phyloP scores from a whole-genome alignment of 768 basidiomycete genomes.

The Tulasnella sp. region DNA sequence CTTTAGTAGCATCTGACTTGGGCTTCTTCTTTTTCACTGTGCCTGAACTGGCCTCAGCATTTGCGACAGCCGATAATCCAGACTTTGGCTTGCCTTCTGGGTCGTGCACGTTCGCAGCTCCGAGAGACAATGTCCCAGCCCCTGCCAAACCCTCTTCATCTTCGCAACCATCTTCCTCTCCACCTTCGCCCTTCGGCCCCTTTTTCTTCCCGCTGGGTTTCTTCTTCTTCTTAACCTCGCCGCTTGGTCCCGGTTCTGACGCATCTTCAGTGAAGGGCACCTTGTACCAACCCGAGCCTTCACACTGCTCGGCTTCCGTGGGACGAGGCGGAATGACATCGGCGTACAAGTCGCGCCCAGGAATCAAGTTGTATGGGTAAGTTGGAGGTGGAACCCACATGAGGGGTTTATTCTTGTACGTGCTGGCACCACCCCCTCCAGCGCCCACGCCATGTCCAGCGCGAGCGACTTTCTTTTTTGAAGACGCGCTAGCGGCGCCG shows the following conservation, averaged over 20 bases:
- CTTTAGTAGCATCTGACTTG: no score
- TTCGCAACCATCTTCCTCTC: neutral
- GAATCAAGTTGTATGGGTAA: constrained; percentile 24
- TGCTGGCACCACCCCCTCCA: constrained; percentile 4
- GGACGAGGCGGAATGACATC: constrained; percentile 14
- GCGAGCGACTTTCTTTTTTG: constrained; percentile 18
- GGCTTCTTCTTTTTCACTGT: no score
- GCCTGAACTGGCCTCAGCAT: no score
- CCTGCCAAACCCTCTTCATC: neutral
- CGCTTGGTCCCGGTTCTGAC: neutral
- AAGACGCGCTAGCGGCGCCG: neutral
- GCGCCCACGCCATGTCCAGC: constrained; percentile 21
- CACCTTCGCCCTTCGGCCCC: neutral
- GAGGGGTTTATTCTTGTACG: constrained; percentile 17
- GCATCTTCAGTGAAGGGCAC: constrained; percentile 1
- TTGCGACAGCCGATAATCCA: neutral
- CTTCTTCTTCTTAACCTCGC: constrained; percentile 15
- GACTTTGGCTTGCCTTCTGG: neutral
- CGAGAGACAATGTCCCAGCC: neutral
- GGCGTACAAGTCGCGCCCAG: constrained; percentile 21
- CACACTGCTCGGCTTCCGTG: neutral
- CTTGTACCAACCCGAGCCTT: neutral
- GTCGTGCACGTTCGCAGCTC: neutral
- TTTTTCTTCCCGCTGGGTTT: neutral
- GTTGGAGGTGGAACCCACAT: constrained; percentile 24